Evolutionary conservation across 805 yeast genomes (phyloP).

Genomic region (Kazachstania taianensis): DNA sequence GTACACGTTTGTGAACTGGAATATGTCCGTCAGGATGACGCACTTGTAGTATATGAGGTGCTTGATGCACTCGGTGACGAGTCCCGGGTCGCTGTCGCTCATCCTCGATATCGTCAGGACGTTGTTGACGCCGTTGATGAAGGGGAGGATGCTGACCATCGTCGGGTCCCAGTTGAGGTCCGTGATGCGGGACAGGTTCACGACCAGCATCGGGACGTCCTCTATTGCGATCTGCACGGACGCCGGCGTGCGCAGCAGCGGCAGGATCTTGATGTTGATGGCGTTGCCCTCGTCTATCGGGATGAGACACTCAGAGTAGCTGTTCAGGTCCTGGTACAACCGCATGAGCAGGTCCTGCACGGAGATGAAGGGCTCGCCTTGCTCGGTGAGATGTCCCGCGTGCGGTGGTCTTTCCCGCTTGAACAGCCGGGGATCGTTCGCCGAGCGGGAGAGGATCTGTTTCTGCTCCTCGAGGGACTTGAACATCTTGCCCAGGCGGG

Average conservation of each 20-base stretch:
- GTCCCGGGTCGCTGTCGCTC: constrained; percentile 67
- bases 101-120: constrained; percentile 64
- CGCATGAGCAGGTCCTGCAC: constrained; percentile 78
- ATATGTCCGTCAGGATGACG: constrained; percentile 71
- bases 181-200: constrained; percentile 56
- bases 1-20: constrained; percentile 80
- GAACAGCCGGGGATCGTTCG: constrained; percentile 29
- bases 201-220: constrained; percentile 90
- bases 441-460: constrained; percentile 53
- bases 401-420: constrained; percentile 8
- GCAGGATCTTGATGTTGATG: constrained; percentile 88
- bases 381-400: neutral
- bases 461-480: constrained; percentile 84
- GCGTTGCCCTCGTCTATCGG: constrained; percentile 86
- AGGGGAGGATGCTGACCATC: constrained; percentile 77
- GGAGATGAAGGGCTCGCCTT: constrained; percentile 24
- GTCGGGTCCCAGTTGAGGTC: constrained; percentile 98
- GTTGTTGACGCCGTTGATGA: constrained; percentile 80
- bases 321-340: constrained; percentile 86
- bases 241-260: constrained; percentile 74
- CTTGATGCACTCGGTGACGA: constrained; percentile 80
- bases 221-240: constrained; percentile 54
- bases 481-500: constrained; percentile 80
- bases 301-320: constrained; percentile 90
- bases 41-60: constrained; percentile 87